phyloP scores from a whole-genome alignment of 2,329 filamentous ascomycete genomes.

The Sporothrix pseudoabietina region DNA sequence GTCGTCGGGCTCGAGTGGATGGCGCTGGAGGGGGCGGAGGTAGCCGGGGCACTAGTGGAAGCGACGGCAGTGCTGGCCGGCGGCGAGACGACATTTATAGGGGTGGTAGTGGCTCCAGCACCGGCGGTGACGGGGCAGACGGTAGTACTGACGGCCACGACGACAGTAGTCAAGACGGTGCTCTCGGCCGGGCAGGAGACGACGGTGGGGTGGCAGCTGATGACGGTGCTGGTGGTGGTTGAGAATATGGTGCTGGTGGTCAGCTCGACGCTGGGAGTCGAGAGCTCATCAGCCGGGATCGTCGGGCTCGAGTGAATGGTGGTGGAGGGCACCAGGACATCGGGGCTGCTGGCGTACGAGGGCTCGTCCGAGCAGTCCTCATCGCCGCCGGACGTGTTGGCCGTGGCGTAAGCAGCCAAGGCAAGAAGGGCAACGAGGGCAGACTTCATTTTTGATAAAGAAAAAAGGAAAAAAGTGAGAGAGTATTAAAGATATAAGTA shows the following conservation, averaged over 20 bases:
- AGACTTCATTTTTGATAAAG: conserved; percentile 30
- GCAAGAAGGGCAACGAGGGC: conserved; percentile 29
- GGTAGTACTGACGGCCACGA: conserved; percentile 47
- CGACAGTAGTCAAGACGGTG: conserved; percentile 44
- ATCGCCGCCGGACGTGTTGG: not conserved
- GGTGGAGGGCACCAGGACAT: not conserved
- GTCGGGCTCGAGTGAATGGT: not conserved
- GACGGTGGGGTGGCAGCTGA: conserved; percentile 44
- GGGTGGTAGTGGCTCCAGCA: conserved; percentile 33
- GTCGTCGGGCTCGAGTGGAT: not conserved
- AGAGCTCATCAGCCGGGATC: not conserved
- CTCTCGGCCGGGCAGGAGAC: conserved; percentile 45
- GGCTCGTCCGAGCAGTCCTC: conserved; percentile 30
- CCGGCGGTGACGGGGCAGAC: conserved; percentile 48
- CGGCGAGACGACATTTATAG: conserved; percentile 30
- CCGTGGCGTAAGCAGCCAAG: conserved; percentile 27
- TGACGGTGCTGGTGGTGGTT: conserved; percentile 46
- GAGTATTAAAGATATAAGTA: not conserved
- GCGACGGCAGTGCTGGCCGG: conserved; percentile 9
- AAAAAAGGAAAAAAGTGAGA: not conserved
- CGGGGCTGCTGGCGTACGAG: not conserved
- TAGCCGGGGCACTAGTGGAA: not conserved
- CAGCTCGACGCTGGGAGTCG: conserved; percentile 37
- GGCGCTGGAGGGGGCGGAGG: not conserved
- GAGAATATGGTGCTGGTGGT: conserved; percentile 48